Evolutionary conservation across 2,329 filamentous ascomycete species (phyloP).

Genomic region (Aspergillus niger): DNA sequence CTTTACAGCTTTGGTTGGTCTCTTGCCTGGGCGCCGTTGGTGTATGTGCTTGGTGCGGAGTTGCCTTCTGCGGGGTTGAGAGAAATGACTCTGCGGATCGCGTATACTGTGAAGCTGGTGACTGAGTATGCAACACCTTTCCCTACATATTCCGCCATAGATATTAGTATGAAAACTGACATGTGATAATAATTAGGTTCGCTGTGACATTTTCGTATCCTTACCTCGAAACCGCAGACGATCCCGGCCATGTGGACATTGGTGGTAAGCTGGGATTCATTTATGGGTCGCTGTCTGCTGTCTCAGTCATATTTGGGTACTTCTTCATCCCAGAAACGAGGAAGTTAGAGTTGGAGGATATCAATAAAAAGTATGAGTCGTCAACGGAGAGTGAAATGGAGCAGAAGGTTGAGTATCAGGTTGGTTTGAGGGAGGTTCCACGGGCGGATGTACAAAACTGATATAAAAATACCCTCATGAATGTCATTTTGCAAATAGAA

Average conservation of each 20-base stretch:
- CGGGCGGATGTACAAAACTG: neutral
- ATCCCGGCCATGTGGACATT: neutral
- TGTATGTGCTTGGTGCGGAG: slow-evolving; percentile 3
- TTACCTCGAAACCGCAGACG: slow-evolving; percentile 1
- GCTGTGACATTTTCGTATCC: neutral
- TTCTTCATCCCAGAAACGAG: slow-evolving; percentile 1
- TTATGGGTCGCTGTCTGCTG: neutral
- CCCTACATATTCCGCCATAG: too few species aligned
- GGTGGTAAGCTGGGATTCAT: slow-evolving; percentile 1
- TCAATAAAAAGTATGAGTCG: neutral
- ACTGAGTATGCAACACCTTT: neutral
- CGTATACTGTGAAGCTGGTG: neutral
- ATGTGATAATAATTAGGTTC: neutral
- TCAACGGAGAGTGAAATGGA: neutral
- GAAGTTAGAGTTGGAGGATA: neutral
- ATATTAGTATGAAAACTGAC: neutral
- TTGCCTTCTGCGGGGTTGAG: neutral
- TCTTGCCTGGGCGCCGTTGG: neutral
- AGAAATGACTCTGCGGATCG: slow-evolving; percentile 1
- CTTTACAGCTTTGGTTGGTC: slow-evolving; percentile 6
- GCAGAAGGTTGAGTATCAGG: neutral
- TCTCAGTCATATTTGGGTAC: neutral
- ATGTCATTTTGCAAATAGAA: too few species aligned
- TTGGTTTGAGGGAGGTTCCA: neutral
- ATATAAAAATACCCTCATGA: too few species aligned